A percentile compares a stretch with the other conserved stretches of the same genome.
These are phyloP conservation scores for Nicotiana otophora DNA, from an alignment of 257 asterid genomes.

Conservation along the genomic window DNA sequence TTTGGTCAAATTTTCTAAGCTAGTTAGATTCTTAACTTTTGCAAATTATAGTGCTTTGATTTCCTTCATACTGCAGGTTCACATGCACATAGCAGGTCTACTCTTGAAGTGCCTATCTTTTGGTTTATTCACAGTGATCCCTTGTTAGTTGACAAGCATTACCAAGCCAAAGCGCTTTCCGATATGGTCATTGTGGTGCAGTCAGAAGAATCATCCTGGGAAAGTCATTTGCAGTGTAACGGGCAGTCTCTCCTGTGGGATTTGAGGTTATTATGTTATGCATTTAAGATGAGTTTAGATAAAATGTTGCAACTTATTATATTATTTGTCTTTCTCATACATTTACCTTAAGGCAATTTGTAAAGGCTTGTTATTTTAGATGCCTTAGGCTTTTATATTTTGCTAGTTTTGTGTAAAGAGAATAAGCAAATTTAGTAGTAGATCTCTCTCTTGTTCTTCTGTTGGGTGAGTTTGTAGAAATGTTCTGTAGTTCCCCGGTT, in stretches of 20 bases:
- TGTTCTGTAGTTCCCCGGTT: neutral
- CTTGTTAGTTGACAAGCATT: conserved; percentile 88
- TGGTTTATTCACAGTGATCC: conserved; percentile 92
- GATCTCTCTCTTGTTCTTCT: neutral
- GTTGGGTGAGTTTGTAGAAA: neutral
- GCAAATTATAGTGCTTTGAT: conserved; percentile 1
- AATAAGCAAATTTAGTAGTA: neutral
- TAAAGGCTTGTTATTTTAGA: neutral
- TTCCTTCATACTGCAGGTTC: conserved; percentile 57
- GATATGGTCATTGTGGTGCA: conserved; percentile 98
- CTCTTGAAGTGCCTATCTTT: conserved; percentile 86
- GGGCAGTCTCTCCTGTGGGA: conserved; percentile 81
- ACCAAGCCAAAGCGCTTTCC: conserved; percentile 90
- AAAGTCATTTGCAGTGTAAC: conserved; percentile 96
- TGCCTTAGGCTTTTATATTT: neutral
- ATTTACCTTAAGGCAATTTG: neutral
- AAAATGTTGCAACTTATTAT: neutral
- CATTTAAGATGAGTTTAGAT: neutral
- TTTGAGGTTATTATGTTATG: conserved; percentile 51
- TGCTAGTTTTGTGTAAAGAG: neutral
- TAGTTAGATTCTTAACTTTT: neutral
- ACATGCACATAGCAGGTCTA: conserved; percentile 89
- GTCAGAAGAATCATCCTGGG: conserved; percentile 93
- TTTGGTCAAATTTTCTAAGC: neutral
- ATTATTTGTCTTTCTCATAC: neutral